These are phyloP conservation scores for Zygosaccharomyces sapae DNA, from an alignment of 1,139 yeast species.

Conservation along the genomic window DNA sequence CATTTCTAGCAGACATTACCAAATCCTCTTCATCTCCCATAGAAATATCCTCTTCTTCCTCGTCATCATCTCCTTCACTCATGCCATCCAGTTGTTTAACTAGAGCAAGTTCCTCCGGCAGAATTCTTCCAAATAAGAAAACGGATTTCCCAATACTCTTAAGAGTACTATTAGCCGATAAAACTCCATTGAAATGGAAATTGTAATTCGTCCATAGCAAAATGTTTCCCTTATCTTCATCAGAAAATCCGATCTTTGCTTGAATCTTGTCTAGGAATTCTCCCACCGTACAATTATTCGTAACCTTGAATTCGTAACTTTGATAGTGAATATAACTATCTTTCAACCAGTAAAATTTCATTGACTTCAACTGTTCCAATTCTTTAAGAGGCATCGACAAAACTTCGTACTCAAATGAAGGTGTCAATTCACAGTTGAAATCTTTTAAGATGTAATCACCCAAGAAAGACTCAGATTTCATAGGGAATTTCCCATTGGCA, in stretches of 20 bases:
- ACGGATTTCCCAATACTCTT: constrained; percentile 32
- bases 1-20: constrained; percentile 10
- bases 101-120: constrained; percentile 39
- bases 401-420: constrained; percentile 66
- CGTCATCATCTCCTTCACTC: constrained; percentile 6
- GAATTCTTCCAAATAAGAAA: constrained; percentile 38
- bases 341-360: constrained; percentile 62
- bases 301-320: constrained; percentile 63
- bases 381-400: constrained; percentile 71
- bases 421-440: constrained; percentile 45
- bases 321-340: constrained; percentile 62
- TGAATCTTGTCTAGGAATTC: constrained; percentile 57
- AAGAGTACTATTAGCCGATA: constrained; percentile 32
- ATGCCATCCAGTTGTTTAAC: constrained; percentile 22
- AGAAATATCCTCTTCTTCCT: constrained; percentile 22
- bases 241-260: constrained; percentile 50
- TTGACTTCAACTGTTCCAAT: constrained; percentile 66
- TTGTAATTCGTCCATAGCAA: constrained; percentile 42
- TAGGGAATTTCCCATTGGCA: constrained; percentile 48
- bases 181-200: constrained; percentile 36
- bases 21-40: constrained; percentile 35
- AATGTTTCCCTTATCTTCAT: constrained; percentile 47
- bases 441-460: constrained; percentile 45
- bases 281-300: constrained; percentile 53
- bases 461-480: constrained; percentile 37